Evolutionary conservation across 73 alveolate species (phyloP), one percentile per base, ranked within the genome.

Genomic region (Stentor roeselii): DNA sequence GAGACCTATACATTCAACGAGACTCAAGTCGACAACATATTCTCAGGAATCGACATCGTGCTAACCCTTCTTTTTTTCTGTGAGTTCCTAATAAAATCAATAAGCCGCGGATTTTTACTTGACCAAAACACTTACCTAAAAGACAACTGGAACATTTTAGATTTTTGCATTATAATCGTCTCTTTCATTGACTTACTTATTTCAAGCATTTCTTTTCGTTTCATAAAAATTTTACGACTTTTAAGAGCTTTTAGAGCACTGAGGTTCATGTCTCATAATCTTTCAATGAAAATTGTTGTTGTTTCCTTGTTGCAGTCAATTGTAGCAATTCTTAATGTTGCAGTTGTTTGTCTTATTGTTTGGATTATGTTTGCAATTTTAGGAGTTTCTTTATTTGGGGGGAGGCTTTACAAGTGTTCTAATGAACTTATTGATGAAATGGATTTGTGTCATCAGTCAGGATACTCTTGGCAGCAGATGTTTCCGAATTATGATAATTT

Each of bases 281-380:
- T 90, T 60, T 95, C 94, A 41, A 88, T 96, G 94, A 96, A 95
- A 78, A 82, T 93, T 59, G 90, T 96, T 36, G 96, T 95, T 35
- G 87, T 89, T 31, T 93, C 98, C 27, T 82, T 95, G 37, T 82
- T 97, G 82, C 95, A 94, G 82, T 97, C 99, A 4, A 84, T 97
- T 3, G 87, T 90, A 35, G 93, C 96, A 40, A 95, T 97, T 39
- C 76, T 89, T 30, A 95, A 92, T 78, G 97, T 97, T 30, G 86
- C 90, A 59, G 90, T 93, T 15, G 96, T 95, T 2, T 96, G 95
- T 37, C 35, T 92, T 42, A 90, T 97, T 3, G 97, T 94, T 50
- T 97, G 98, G 98, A 95, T 93, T 59, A 95, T 95, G 96, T 95
- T 95, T 91, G 95, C 96, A 60, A 95, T 95, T 34, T 91, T 95